phyloP scores from a whole-genome alignment of 768 basidiomycete genomes.

The Plicaturopsis crispa region DNA sequence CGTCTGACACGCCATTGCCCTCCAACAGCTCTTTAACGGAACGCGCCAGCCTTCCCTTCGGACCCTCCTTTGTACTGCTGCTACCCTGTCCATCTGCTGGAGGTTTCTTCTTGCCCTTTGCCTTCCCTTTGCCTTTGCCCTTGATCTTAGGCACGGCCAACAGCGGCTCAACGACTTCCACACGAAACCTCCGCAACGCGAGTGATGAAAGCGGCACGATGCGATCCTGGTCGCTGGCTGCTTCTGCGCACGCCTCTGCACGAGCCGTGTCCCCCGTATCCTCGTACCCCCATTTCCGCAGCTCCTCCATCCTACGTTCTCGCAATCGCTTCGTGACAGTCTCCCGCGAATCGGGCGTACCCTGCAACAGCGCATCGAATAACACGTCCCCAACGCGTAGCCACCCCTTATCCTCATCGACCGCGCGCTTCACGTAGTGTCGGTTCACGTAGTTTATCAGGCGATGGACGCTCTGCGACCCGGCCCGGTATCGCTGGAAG shows the following conservation, averaged over 20 bases:
- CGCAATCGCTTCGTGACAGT: slow-evolving; percentile 49
- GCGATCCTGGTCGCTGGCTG: slow-evolving; percentile 61
- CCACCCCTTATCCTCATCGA: slow-evolving; percentile 79
- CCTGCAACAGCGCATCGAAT: slow-evolving; percentile 48
- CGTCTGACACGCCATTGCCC: slow-evolving; percentile 35
- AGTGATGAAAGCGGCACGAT: slow-evolving; percentile 57
- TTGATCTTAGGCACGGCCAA: slow-evolving; percentile 61
- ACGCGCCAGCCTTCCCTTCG: slow-evolving; percentile 63
- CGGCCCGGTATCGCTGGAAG: slow-evolving; percentile 64
- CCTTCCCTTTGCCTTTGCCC: slow-evolving; percentile 38
- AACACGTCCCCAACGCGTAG: slow-evolving; percentile 59
- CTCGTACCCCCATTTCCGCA: slow-evolving; percentile 65
- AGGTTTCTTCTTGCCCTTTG: slow-evolving; percentile 41
- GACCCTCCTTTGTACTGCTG: too few relatives aligned
- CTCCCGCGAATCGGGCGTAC: slow-evolving; percentile 41
- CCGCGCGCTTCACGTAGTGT: slow-evolving; percentile 68
- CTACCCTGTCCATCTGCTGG: slow-evolving; percentile 7
- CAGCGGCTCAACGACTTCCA: slow-evolving; percentile 64
- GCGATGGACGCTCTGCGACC: slow-evolving; percentile 61
- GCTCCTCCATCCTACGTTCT: slow-evolving; percentile 53
- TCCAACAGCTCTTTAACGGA: slow-evolving; percentile 61
- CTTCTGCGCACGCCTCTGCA: slow-evolving; percentile 69
- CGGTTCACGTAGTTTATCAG: slow-evolving; percentile 67
- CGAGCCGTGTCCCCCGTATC: slow-evolving; percentile 40
- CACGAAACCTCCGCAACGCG: slow-evolving; percentile 65